phyloP scores from a whole-genome alignment of 305 asterid genomes.

The Coffea humblotiana region DNA sequence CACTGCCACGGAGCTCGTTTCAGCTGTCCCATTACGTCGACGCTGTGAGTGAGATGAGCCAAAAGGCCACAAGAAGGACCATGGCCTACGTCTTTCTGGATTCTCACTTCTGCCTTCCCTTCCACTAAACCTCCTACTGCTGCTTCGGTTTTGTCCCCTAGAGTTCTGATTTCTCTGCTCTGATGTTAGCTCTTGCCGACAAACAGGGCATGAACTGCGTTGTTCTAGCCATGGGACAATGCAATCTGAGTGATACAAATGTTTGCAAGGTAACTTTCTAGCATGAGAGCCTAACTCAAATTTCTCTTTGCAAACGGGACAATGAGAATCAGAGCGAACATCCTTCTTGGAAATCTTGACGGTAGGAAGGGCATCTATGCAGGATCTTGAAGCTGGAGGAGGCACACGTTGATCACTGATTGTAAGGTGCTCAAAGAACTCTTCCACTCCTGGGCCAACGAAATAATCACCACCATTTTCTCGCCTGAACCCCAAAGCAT shows the following conservation, averaged over 20 bases:
- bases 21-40: constrained; percentile 40
- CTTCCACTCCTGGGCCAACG: constrained; percentile 81
- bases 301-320: constrained; percentile 79
- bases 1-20: constrained; percentile 48
- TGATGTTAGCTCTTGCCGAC: constrained; percentile 58
- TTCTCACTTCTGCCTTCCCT: constrained; percentile 41
- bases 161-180: constrained; percentile 29
- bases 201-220: constrained; percentile 77
- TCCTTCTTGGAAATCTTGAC: constrained; percentile 73
- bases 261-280: constrained; percentile 78
- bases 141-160: constrained; percentile 44
- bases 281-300: constrained; percentile 73
- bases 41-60: constrained; percentile 55
- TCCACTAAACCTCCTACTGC: constrained; percentile 45
- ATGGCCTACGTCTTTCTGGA: constrained; percentile 52
- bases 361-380: constrained; percentile 59
- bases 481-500: constrained; percentile 63
- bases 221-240: constrained; percentile 82
- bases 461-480: constrained; percentile 71
- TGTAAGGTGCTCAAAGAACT: constrained; percentile 51
- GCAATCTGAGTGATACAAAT: constrained; percentile 79
- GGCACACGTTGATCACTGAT: constrained; percentile 49
- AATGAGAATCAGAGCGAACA: constrained; percentile 64
- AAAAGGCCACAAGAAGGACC: constrained; percentile 93
- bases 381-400: constrained; percentile 72